Evolutionary conservation across 2,329 filamentous ascomycete species (phyloP), one percentile per base, ranked within the genome.

Genomic region (Thielaviopsis punctulata): DNA sequence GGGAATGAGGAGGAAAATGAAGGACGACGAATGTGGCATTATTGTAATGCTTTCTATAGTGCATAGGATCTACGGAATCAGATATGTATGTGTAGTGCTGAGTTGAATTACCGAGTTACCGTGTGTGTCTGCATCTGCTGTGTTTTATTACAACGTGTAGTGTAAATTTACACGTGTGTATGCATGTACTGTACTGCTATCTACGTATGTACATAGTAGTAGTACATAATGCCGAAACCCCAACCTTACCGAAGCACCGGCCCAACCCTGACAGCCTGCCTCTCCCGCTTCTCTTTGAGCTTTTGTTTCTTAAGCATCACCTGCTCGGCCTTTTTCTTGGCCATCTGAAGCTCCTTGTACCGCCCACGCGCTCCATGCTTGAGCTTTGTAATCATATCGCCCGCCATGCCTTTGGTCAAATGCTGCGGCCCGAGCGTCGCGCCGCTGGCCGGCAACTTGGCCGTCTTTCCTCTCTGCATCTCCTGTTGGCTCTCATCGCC

Each of bases 321-420:
- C 55, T 60, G 71, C 48, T 69, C 65, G 33, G 15, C 62, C 66
- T 49, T 72, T 73, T 44, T 70, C 62, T 73, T 79, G 51, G 72
- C 68, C 0, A 67, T 69, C 60, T 74, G 71, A 53, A 76, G 65
- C 30, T 61, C 70, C 23, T 71, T 68, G 62, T 75, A 87, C 68
- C 68, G 77, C 56, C 66, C 84, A 64, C 70, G 77, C 1, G 85
- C 86, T 0, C 90, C 90, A 62, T 92, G 84, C 64, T 83, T 90
- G 56, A 95, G 62, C 65, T 94, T 93, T 7, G 86, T 93, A 57
- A 96, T 94, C 83, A 94, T 89, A 63, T 95, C 89, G 4, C 75
- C 75, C 4, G 88, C 89, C 62, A 79, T 79, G 7, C 90, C 90
- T 61, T 89, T 92, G 13, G 76, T 88, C 54, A 94, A 60, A 24